Evolutionary conservation across 305 asterid species (phyloP), one percentile per base, ranked within the genome.

Genomic region (Solanum hybrid): DNA sequence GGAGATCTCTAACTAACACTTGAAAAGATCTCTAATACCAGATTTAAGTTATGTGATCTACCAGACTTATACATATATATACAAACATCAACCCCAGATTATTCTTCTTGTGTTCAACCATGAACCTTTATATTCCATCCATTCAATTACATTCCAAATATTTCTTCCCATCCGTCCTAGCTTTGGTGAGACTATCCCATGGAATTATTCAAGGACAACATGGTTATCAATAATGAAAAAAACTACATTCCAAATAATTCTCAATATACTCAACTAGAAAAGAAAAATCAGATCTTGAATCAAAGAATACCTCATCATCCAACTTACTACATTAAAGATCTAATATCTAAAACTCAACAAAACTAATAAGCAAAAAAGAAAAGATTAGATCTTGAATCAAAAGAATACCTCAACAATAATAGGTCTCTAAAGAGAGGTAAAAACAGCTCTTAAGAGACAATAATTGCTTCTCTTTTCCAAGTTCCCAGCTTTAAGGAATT

Each of bases 401-500:
- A 57, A 22, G 4, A 57, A 20, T 86, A 86, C 88, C 88, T 86
- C 88, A 20, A 86, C 31, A 20, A 61, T 22, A 31, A 20, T 39
- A 5, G 4, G 88, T 61, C 78, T 85, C 51, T 32, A 61, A 86
- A 86, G 78, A 86, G 24, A 86, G 32, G 70, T 7, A 0, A 3
- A 85, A 86, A 61, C 31, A 86, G 51, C 78, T 86, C 86, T 37
- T 26, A 36, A 20, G 65, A 80, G 86, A 80, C 86, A 31, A 57
- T 22, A 61, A 86, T 86, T 22, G 78, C 26, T 57, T 57, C 51
- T 22, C 88, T 12, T 57, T 32, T 86, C 51, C 88, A 32, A 86
- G 78, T 86, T 61, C 88, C 45, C 76, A 86, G 78, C 78, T 86
- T 86, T 86, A 86, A 57, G 88, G 88, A 20, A 86, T 86, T 86